Base-by-base conservation (phyloP, 139 green algal genomes). In the Astrephomene gubernaculifera region DNA sequence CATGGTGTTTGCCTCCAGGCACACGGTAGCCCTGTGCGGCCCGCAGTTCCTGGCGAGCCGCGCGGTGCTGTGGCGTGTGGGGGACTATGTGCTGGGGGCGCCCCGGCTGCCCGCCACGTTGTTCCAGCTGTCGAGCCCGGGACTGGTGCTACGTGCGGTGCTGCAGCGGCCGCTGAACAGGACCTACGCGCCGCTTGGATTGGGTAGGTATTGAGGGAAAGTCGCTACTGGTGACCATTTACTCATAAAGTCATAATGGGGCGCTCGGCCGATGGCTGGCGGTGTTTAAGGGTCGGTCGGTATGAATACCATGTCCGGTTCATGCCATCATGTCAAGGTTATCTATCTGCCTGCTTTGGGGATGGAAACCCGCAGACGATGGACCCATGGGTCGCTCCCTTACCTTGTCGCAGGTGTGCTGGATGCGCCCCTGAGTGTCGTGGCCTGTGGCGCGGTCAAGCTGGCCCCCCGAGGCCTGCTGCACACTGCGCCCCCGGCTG, bases 1-100 rank as follows among this genome's bases (percentile, higher is more conserved):
- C 39, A 81, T 85, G 65, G 69, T 88, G 25, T 69, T 88, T 52
- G 72, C 79, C 33, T 82, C 83, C 4, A 35, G 52, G 12, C 73
- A 81, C 52, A 67, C 52, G 19, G 35, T 81, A 1, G 24, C 19
- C 10, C 74, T 43, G 9, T 69, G 74, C 53, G 35, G 8, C 4
- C 7, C 57, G 24, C 7, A 41, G 10, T 54, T 82, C 36, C 74
- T 82, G 54, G 53, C 74, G 24, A 45, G 72, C 36, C 31, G 27
- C 14, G 74, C 71, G 74, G 74, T 82, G 74, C 8, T 82, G 57
- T 82, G 74, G 74, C 74, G 74, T 0, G 14, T 82, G 27, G 74
- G 74, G 7, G 74, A 82, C 39, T 71, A 82, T 38, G 57, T 82
- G 35, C 74, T 82, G 27, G 74, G 74, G 7, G 4, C 38, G 10